These are phyloP conservation scores for Liquidambar formosana DNA, from an alignment of 164 flowering plant species.

Conservation along the genomic window DNA sequence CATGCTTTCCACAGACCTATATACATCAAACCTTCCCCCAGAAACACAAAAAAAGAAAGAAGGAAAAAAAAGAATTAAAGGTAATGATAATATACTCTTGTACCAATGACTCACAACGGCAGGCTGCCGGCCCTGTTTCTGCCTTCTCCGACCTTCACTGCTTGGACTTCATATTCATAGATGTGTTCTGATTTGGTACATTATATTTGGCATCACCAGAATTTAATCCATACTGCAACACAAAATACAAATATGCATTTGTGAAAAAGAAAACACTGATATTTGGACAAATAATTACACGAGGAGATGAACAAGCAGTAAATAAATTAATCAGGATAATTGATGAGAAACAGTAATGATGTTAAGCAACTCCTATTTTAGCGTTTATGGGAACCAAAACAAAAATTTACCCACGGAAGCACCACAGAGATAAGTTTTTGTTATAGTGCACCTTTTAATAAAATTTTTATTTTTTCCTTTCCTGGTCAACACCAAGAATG, in stretches of 20 bases:
- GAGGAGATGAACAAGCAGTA: too few relatives aligned
- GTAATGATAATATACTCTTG: background rate
- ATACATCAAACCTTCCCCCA: slow-evolving; percentile 9
- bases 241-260: background rate
- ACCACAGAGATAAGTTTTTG: too few relatives aligned
- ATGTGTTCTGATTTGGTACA: slow-evolving; percentile 22
- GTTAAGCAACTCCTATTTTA: too few relatives aligned
- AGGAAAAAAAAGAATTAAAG: slow-evolving; percentile 17
- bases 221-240: slow-evolving; percentile 58
- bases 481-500: too few relatives aligned
- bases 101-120: background rate
- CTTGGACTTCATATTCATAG: slow-evolving; percentile 18
- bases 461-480: too few relatives aligned
- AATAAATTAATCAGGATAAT: too few relatives aligned
- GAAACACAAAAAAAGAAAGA: background rate
- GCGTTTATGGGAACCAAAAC: too few relatives aligned
- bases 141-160: slow-evolving; percentile 15
- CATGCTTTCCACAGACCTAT: slow-evolving; percentile 2
- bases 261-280: background rate
- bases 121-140: background rate
- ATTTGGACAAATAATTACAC: too few relatives aligned
- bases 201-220: slow-evolving; percentile 26
- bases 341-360: too few relatives aligned
- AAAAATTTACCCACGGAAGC: too few relatives aligned
- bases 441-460: too few relatives aligned